phyloP scores from a whole-genome alignment of 257 asterid species.

The Scutellaria galericulata region DNA sequence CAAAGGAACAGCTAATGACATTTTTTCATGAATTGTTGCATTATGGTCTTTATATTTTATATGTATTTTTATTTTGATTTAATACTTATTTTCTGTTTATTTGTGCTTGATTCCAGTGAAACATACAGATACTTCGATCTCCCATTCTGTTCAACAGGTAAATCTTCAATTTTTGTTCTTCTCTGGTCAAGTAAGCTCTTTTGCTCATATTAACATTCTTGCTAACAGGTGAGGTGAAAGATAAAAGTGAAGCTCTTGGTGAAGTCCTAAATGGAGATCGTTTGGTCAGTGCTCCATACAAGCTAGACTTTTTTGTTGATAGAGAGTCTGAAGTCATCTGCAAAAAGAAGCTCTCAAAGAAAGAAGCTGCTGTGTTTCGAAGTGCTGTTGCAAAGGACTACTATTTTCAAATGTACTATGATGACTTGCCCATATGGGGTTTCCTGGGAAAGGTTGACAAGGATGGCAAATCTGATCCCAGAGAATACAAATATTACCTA shows the following conservation, averaged over 20 bases:
- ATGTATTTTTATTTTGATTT: not conserved
- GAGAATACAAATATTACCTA: conserved; percentile 64
- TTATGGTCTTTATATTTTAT: not conserved
- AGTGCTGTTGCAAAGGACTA: conserved; percentile 75
- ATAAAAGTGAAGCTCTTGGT: conserved; percentile 76
- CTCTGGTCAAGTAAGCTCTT: not conserved
- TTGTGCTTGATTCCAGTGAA: conserved; percentile 53
- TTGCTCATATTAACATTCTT: conserved; percentile 23
- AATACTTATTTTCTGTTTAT: conserved; percentile 17
- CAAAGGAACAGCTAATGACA: not conserved
- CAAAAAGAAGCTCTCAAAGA: conserved; percentile 53
- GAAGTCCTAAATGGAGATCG: conserved; percentile 79
- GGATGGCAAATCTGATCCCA: conserved; percentile 69
- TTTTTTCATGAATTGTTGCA: not conserved
- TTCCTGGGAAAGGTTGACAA: conserved; percentile 72
- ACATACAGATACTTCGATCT: conserved; percentile 77
- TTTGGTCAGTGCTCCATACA: conserved; percentile 72
- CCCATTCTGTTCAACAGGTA: conserved; percentile 80
- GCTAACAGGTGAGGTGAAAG: conserved; percentile 64
- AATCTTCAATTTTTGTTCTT: not conserved
- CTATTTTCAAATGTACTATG: conserved; percentile 79
- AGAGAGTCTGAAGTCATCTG: conserved; percentile 64
- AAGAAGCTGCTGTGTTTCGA: conserved; percentile 61
- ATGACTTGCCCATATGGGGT: conserved; percentile 86
- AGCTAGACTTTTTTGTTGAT: conserved; percentile 67